Conservation (phyloP, 495 filamentous ascomycete species). For the Annulohypoxylon moriforme region DNA sequence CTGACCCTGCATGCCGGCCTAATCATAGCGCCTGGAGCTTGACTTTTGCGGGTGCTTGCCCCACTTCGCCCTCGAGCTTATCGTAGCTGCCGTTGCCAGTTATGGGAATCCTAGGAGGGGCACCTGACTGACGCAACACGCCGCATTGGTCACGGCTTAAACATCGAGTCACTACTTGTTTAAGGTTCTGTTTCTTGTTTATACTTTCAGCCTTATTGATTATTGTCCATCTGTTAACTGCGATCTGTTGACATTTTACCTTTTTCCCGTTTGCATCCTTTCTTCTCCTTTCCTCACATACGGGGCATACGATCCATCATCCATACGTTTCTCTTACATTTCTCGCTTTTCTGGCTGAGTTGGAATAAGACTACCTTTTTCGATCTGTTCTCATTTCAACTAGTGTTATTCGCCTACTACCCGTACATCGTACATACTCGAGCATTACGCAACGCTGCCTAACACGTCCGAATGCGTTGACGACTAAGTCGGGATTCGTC, state of each 20-base stretch:
- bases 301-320: not conserved
- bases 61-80: conserved; percentile 27
- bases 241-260: not conserved
- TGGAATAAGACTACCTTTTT: not conserved
- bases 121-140: conserved; percentile 37
- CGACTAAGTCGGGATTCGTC: conserved; percentile 3
- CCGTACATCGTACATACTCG: not conserved
- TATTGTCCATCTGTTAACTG: no score
- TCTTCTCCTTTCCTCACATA: not conserved
- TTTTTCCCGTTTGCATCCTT: not conserved
- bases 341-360: not conserved
- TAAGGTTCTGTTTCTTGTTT: conserved; percentile 5
- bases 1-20: conserved; percentile 23
- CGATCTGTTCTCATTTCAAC: not conserved
- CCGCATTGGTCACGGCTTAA: not conserved
- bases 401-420: not conserved
- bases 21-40: conserved; percentile 12
- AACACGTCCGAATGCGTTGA: conserved; percentile 16
- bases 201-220: conserved; percentile 6
- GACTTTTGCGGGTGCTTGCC: no score
- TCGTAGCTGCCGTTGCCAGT: conserved; percentile 23
- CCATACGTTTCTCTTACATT: not conserved
- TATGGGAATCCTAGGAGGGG: conserved; percentile 15
- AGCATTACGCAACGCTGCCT: not conserved
- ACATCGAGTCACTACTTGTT: not conserved